phyloP scores from a whole-genome alignment of 352 stramenopile genomes.

The Peronospora tabacina region DNA sequence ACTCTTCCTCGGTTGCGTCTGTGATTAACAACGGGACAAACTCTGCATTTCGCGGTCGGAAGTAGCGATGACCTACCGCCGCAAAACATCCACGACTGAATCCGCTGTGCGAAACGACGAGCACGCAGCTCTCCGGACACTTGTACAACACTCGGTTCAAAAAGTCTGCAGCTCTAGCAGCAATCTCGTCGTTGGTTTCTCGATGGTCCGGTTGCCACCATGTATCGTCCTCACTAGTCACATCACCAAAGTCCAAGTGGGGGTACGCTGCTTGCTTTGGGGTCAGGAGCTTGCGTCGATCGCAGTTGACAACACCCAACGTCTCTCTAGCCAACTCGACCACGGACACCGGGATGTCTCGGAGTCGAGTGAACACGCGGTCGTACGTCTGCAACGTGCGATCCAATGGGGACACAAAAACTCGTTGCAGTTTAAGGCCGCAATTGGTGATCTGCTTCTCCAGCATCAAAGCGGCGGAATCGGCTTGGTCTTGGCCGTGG shows the following conservation, averaged over 20 bases:
- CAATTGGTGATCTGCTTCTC: constrained; percentile 36
- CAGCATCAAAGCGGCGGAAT: constrained; percentile 31
- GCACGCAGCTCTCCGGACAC: constrained; percentile 29
- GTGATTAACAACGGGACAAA: constrained; percentile 58
- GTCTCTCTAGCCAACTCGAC: constrained; percentile 58
- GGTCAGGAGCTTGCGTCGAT: constrained; percentile 39
- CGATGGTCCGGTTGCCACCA: constrained; percentile 51
- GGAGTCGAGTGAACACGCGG: constrained; percentile 25
- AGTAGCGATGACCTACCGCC: constrained; percentile 54
- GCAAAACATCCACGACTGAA: constrained; percentile 58
- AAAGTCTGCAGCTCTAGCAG: constrained; percentile 39
- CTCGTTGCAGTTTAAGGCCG: constrained; percentile 41
- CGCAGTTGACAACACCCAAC: constrained; percentile 55
- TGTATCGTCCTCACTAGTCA: constrained; percentile 41
- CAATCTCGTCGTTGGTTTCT: constrained; percentile 56
- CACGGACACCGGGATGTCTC: constrained; percentile 36
- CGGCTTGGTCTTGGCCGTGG: constrained; percentile 33
- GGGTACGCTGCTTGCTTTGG: constrained; percentile 37
- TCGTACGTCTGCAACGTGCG: constrained; percentile 59
- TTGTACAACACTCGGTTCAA: constrained; percentile 40
- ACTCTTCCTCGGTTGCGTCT: constrained; percentile 22
- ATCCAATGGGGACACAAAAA: constrained; percentile 62
- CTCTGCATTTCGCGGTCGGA: constrained; percentile 56
- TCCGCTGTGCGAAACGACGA: constrained; percentile 59
- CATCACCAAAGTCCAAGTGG: constrained; percentile 41